A percentile compares a stretch with the other conserved stretches of the same genome.
Evolutionary conservation across 495 filamentous ascomycete species (phyloP).

Genomic region (Hypoxylon rickii): DNA sequence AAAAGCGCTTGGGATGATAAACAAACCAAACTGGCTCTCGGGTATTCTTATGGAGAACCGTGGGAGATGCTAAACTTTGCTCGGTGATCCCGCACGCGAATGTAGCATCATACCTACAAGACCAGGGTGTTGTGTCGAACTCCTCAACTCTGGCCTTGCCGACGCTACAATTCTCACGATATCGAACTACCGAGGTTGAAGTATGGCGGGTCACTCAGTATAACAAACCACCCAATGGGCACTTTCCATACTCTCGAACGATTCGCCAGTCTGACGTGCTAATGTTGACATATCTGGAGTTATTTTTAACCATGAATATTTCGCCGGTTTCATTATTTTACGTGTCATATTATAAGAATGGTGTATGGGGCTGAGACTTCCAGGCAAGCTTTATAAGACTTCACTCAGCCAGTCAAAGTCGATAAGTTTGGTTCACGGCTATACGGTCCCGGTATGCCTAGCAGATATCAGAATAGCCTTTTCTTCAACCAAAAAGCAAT

Average conservation of each 20-base stretch:
- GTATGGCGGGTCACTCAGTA: slow-evolving; percentile 9
- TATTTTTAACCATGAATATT: slow-evolving; percentile 23
- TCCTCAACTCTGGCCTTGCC: slow-evolving; percentile 1
- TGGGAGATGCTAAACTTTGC: neutral
- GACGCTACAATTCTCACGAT: slow-evolving; percentile 2
- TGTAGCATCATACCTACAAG: slow-evolving; percentile 15
- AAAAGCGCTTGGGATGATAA: slow-evolving; percentile 1
- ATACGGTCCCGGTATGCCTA: too few relatives aligned
- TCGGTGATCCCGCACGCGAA: slow-evolving; percentile 3
- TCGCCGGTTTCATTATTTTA: slow-evolving; percentile 13
- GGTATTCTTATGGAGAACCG: slow-evolving; percentile 3
- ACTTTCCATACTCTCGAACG: slow-evolving; percentile 1
- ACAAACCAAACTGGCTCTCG: neutral
- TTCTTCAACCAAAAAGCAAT: too few relatives aligned
- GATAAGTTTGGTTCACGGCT: slow-evolving; percentile 5
- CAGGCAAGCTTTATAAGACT: neutral
- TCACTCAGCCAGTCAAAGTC: neutral
- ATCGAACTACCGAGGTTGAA: slow-evolving; percentile 27
- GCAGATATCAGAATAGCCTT: too few relatives aligned
- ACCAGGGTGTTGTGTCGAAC: slow-evolving; percentile 5
- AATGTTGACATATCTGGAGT: slow-evolving; percentile 8
- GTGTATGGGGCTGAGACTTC: neutral
- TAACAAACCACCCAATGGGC: neutral
- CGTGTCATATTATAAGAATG: slow-evolving; percentile 10
- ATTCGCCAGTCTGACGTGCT: slow-evolving; percentile 3